A percentile compares a stretch with the other conserved stretches of the same genome.
Conservation (phyloP, 2,329 filamentous ascomycete species). For the Myrmaecium sp. region DNA sequence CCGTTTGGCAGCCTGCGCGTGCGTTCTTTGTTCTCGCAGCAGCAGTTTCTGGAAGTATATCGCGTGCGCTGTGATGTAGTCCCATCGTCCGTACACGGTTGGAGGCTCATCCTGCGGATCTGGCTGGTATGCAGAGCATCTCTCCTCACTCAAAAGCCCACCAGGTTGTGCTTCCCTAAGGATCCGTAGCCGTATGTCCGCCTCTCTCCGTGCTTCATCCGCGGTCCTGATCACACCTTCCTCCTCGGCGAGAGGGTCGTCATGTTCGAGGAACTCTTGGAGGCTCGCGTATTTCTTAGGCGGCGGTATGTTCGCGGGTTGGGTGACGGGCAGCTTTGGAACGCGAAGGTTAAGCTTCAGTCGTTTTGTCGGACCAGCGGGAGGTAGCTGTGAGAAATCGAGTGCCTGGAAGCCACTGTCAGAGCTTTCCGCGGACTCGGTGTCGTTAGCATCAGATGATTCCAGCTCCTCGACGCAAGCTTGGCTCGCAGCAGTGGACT, state of each 20-base stretch:
- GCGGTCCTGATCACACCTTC: conserved; percentile 18
- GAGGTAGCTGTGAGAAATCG: too few species aligned
- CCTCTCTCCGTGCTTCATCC: conserved; percentile 38
- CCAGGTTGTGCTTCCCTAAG: conserved; percentile 58
- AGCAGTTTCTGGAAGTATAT: conserved; percentile 68
- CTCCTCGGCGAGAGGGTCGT: conserved; percentile 30
- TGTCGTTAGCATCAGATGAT: too few species aligned
- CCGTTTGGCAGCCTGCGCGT: conserved; percentile 60
- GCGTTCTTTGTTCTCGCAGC: conserved; percentile 59
- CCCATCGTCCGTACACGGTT: conserved; percentile 69
- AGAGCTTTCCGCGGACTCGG: too few species aligned
- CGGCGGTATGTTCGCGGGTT: conserved; percentile 33
- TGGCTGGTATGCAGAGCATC: conserved; percentile 56
- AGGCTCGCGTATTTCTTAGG: conserved; percentile 33
- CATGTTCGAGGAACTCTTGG: conserved; percentile 46
- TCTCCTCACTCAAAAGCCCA: conserved; percentile 52
- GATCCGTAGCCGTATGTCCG: conserved; percentile 49
- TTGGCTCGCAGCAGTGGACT: too few species aligned
- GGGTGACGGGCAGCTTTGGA: conserved; percentile 31
- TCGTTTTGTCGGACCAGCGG: conserved; percentile 7
- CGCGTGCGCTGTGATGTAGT: conserved; percentile 69
- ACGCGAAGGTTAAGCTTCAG: conserved; percentile 34
- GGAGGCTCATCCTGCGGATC: conserved; percentile 59
- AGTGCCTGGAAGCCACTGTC: too few species aligned
- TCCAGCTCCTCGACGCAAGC: too few species aligned